Evolutionary conservation across 495 filamentous ascomycete species (phyloP), one percentile per base, ranked within the genome.

Genomic region (Aeminium ludgeri): DNA sequence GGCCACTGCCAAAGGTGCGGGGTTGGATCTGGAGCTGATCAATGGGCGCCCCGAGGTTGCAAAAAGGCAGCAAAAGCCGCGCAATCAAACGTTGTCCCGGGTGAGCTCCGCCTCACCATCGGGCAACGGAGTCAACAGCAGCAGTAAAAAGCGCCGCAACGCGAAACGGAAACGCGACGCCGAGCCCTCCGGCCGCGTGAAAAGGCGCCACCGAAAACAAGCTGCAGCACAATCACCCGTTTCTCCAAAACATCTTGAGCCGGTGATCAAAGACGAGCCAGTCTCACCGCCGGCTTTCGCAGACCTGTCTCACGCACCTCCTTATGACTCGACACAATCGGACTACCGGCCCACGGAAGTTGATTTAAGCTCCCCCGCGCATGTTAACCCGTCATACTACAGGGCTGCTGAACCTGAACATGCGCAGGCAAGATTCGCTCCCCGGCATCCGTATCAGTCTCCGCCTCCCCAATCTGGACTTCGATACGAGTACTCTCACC

Each of bases 201-300:
- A 44, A 41, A 41, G 30, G 29, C 40, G 41, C 8, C 44, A 32
- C 4, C 34, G 32, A 4, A 33, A 40, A n/a, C 36, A 36, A 40
- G 34, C 19, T 13, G 41, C 18, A 32, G n/a, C 28, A 15, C 10
- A 32, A 15, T 48, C 46, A 13, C 38, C 49, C 3, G 34, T 16
- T 16, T 39, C 40, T 5, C 32, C 37, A 11, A 30, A 13, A 6
- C 35, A 51, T 8, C 37, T 15, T 2, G 66, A 65, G 33, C 68
- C 80, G 6, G 72, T 72, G 51, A 85, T 95, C 54, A 95, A 95
- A 54, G 70, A 79, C 45, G 86, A 95, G 56, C 86, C 86, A 6
- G 67, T 78, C 10, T 93, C 86, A 1, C 82, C 82, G 2, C 83
- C 82, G 2, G 82, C 82, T 11, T 52, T 51, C 27, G 15, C 33